These are phyloP conservation scores for Phalaenopsis hybrid DNA, from an alignment of 116 monocot genomes.

Conservation along the genomic window DNA sequence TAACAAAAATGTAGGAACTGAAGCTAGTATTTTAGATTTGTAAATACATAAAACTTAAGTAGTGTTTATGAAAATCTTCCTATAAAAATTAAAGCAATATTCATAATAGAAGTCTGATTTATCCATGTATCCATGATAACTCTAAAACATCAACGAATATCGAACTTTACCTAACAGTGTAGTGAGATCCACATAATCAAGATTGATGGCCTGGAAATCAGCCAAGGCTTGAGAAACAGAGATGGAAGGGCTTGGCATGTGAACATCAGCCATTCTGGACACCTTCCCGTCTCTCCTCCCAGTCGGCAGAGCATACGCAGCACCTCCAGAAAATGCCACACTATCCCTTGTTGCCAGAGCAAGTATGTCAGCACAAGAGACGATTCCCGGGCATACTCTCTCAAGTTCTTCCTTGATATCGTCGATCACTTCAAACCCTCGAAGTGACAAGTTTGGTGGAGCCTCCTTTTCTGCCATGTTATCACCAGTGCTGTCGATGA, in stretches of 20 bases:
- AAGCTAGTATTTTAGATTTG: too few species aligned
- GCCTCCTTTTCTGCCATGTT: slow-evolving; percentile 40
- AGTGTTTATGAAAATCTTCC: too few species aligned
- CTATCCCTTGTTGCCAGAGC: slow-evolving; percentile 55
- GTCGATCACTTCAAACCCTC: slow-evolving; percentile 55
- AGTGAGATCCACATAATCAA: slow-evolving; percentile 33
- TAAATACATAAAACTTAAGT: too few species aligned
- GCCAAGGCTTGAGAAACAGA: slow-evolving; percentile 18
- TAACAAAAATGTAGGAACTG: too few species aligned
- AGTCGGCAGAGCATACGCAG: slow-evolving; percentile 31
- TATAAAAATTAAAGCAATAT: too few species aligned
- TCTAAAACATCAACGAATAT: background rate
- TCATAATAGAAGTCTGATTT: too few species aligned
- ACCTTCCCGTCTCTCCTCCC: slow-evolving; percentile 37
- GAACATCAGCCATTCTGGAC: slow-evolving; percentile 19
- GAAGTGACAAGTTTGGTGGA: slow-evolving; percentile 30
- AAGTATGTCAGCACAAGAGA: slow-evolving; percentile 65
- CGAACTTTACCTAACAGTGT: slow-evolving; percentile 30
- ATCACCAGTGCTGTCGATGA: slow-evolving; percentile 31
- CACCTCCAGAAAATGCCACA: slow-evolving; percentile 34
- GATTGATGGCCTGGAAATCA: slow-evolving; percentile 21
- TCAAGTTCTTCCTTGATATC: slow-evolving; percentile 47
- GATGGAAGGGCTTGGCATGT: slow-evolving; percentile 27
- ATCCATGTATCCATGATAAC: too few species aligned
- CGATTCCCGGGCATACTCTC: slow-evolving; percentile 51